These are phyloP conservation scores for Pseudogymnoascus destructans DNA, from an alignment of 2,329 filamentous ascomycete genomes.

Conservation along the genomic window DNA sequence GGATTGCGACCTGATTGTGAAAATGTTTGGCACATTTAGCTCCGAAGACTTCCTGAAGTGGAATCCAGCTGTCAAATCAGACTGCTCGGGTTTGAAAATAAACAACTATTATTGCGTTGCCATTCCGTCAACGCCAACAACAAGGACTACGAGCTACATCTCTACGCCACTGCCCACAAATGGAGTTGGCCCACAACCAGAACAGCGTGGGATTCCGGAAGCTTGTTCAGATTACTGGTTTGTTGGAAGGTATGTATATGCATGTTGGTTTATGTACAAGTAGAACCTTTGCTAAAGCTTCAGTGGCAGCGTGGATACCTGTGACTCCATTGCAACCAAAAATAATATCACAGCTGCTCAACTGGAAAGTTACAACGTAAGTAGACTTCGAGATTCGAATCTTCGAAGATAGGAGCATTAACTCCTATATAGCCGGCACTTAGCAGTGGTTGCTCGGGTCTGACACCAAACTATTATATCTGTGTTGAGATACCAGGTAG, in stretches of 20 bases:
- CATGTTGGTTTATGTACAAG: background rate
- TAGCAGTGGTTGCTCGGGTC: conserved; percentile 2
- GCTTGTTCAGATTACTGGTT: conserved; percentile 5
- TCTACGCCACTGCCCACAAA: background rate
- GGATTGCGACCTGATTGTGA: background rate
- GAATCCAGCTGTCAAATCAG: background rate
- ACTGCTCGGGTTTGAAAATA: background rate
- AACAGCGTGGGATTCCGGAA: conserved; percentile 6
- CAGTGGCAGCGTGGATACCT: background rate
- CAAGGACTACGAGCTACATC: background rate
- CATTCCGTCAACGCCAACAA: conserved; percentile 9
- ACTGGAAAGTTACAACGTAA: conserved; percentile 4
- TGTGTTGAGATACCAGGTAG: conserved; percentile 10
- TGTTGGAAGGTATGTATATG: conserved; percentile 1
- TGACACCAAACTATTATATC: conserved; percentile 8
- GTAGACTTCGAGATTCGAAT: background rate
- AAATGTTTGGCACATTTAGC: conserved; percentile 10
- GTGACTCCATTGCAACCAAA: background rate
- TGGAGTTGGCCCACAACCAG: conserved; percentile 10
- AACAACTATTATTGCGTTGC: conserved; percentile 8
- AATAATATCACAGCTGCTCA: conserved; percentile 6
- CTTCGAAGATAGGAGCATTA: background rate
- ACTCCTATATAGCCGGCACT: background rate
- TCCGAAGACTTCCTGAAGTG: background rate
- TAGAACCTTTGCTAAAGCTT: background rate